Evolutionary conservation across 805 yeast species (phyloP).

Genomic region (Zygoascus ofunaensis): DNA sequence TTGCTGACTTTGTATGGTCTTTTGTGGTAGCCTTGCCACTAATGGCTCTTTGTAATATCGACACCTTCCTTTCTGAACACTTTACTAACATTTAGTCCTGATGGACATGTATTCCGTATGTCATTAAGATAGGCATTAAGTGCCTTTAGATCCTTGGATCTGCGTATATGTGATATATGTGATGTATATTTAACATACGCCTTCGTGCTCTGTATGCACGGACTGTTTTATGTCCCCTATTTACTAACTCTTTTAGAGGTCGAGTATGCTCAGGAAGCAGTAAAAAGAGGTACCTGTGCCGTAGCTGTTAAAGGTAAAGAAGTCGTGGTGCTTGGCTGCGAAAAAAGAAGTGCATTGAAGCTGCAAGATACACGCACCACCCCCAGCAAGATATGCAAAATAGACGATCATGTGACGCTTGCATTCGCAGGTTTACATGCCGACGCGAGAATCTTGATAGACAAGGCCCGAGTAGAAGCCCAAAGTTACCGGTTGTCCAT

Average conservation of each 20-base stretch:
- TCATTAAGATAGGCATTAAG: conserved; percentile 11
- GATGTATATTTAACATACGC: too few relatives aligned
- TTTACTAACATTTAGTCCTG: conserved; percentile 53
- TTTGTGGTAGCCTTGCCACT: conserved; percentile 4
- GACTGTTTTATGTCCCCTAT: too few relatives aligned
- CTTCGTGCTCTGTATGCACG: too few relatives aligned
- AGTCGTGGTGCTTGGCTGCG: conserved; percentile 91
- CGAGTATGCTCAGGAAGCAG: conserved; percentile 96
- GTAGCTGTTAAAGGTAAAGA: conserved; percentile 90
- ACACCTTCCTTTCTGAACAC: too few relatives aligned
- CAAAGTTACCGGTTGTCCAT: conserved; percentile 89
- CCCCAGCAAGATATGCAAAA: conserved; percentile 84
- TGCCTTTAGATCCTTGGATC: too few relatives aligned
- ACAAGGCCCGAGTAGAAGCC: conserved; percentile 93
- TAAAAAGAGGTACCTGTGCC: conserved; percentile 96
- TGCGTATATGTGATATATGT: too few relatives aligned
- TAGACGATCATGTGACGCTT: conserved; percentile 82
- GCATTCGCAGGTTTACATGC: conserved; percentile 98
- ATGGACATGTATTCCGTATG: conserved; percentile 94
- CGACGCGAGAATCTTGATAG: conserved; percentile 92
- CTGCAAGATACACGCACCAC: conserved; percentile 95
- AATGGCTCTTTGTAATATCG: too few relatives aligned
- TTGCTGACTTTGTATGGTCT: not conserved
- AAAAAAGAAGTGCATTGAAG: conserved; percentile 88
- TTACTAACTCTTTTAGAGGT: conserved; percentile 45